Base-by-base conservation (phyloP, 805 yeast genomes). In the Metschnikowia borealis region DNA sequence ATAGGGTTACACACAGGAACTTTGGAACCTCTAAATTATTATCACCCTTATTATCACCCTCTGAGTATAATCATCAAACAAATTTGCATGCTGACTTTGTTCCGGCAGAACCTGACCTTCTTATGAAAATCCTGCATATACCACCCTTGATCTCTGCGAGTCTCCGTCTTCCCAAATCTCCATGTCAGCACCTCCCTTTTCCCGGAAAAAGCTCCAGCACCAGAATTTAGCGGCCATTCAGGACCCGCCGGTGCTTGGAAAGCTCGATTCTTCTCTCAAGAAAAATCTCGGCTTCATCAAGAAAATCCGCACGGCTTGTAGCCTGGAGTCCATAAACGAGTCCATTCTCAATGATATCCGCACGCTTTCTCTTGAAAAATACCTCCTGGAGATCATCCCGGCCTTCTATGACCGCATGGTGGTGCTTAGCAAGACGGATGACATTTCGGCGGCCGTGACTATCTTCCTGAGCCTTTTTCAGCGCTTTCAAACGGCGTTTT, bases 241-340 rank as follows among this genome's bases (percentile, higher is more conserved):
- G 29, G 36, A 23, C 14, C 36, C 44, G 20, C 44, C 36, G 17
- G 34, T 10, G 21, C 21, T 31, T 14, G 39, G 1, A 13, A 79
- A 78, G 53, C 64, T 83, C 8, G 96, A 90, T 62, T 73, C 95
- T 0, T 85, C 91, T 50, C 71, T 90, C 56, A 90, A 90, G 71
- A 87, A 85, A 64, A 88, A 91, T 62, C 81, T 89, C 3, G 85
- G 89, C 0, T 87, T 88, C 60, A 83, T 89, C 46, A 86, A 84
- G 62, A 85, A 85, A 58, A 62, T 90, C 46, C 77, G 83, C 54
- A 71, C 78, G 2, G 65, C 89, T 21, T 77, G 71, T 36, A 75
- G 74, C 37, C 91, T 84, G 6, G 75, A 75, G 37, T 61, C 57
- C 39, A 26, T 35, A 32, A 44, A 34, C 14, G 57, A 62, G 1